phyloP scores from a whole-genome alignment of 2,329 filamentous ascomycete species.

The Fusarium beomiforme region DNA sequence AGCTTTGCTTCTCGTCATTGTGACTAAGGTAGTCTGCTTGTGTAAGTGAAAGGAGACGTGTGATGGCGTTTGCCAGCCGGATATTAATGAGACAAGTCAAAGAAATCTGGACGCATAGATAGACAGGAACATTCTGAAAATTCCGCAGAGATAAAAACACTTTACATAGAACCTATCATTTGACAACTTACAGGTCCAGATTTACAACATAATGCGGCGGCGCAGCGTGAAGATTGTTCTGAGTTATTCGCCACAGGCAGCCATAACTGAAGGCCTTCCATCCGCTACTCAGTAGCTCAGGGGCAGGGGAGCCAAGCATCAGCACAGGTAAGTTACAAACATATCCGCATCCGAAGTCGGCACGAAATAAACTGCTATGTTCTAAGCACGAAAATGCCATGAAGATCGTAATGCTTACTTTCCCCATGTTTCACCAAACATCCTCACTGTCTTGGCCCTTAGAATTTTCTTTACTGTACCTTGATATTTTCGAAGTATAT shows the following conservation, averaged over 20 bases:
- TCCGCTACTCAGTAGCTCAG: too few species aligned
- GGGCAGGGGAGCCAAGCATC: too few species aligned
- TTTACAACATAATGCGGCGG: not conserved
- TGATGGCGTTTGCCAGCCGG: not conserved
- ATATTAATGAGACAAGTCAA: not conserved
- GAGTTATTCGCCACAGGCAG: constrained; percentile 23
- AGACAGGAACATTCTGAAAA: not conserved
- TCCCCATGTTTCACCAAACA: not conserved
- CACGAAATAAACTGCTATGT: not conserved
- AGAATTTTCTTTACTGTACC: not conserved
- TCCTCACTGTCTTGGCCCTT: not conserved
- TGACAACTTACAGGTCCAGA: not conserved
- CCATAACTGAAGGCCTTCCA: not conserved
- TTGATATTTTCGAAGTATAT: too few species aligned
- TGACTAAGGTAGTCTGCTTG: not conserved
- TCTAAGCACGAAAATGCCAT: not conserved
- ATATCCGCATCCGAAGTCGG: not conserved
- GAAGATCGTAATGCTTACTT: not conserved
- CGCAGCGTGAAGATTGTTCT: constrained; percentile 2
- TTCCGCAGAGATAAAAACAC: not conserved
- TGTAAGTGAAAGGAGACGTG: not conserved
- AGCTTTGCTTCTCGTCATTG: constrained; percentile 14
- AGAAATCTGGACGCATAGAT: not conserved
- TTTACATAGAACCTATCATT: not conserved
- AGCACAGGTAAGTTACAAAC: too few species aligned